Evolutionary conservation across 2,329 filamentous ascomycete genomes (phyloP), one percentile per base, ranked within the genome.

Genomic region (Xenosphaeropsis pyriputrescens): DNA sequence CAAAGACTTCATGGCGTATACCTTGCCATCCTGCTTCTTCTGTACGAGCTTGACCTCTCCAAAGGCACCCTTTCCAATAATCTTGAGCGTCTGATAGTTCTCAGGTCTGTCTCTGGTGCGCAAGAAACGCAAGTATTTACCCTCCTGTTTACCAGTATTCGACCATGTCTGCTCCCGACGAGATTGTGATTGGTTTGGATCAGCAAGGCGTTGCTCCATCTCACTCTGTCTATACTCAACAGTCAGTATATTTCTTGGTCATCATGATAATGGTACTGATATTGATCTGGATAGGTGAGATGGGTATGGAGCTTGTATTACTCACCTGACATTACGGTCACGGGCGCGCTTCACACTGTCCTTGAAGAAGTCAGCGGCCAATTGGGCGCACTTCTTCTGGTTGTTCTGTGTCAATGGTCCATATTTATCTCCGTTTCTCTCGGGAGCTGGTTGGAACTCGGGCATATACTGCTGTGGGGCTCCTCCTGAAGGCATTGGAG

Each of bases 11-110:
- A 98, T 81, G 43, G 91, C 91, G 53, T 96, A 98, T 46, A 98
- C 88, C 62, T 94, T 94, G 61, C 85, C 85, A 53, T 96, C 91
- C 38, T 84, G 78, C 70, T 88, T 94, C 64, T 93, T 85, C 64
- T 94, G 88, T 41, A 98, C 91, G 44, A 98, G 71, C 64, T 94
- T 93, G 52, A 98, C 91, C 61, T 98, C 91, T 57, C 91, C 91
- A 54, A 98, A 98, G 12, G 91, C 91, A 61, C 91, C 91, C 69
- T 98, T 98, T 55, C 91, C 91, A 50, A 98, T 98, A 50, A 96
- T 89, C 69, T 96, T 96, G 61, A 96, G 72, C 1, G 89, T 96
- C 46, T 78, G 76, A 68, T 96, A 98, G 64, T 96, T 96, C 49
- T 89, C 79, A 9, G 89, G 86, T 59, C 80, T 81, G 57, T 96